Conservation (phyloP, 768 basidiomycete genomes). For the Phaffia tasmanica region DNA sequence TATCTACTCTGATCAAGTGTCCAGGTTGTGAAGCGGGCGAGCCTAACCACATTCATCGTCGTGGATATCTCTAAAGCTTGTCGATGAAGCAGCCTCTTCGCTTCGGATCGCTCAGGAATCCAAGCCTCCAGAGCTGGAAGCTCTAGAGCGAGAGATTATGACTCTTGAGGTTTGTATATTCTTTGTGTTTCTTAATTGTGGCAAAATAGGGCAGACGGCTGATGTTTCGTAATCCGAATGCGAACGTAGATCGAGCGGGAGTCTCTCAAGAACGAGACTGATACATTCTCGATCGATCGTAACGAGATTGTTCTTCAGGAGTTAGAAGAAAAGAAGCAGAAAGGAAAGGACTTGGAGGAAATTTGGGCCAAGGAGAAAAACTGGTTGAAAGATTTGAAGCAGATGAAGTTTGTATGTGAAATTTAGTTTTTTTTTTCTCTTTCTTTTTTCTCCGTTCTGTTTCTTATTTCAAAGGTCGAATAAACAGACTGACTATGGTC, state of each 20-base stretch:
- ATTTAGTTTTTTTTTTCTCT: background rate
- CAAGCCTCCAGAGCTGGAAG: constrained; percentile 74
- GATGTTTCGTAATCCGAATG: background rate
- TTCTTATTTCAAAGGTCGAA: background rate
- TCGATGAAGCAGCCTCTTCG: constrained; percentile 84
- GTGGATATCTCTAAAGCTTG: constrained; percentile 38
- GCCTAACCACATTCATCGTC: background rate
- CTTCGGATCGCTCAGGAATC: constrained; percentile 78
- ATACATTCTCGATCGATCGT: constrained; percentile 70
- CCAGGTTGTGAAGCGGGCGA: constrained; percentile 42
- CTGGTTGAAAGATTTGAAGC: constrained; percentile 36
- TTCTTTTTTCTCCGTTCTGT: background rate
- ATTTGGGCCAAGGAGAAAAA: constrained; percentile 53
- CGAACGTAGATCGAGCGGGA: constrained; percentile 59
- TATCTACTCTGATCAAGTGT: background rate
- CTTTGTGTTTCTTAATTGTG: background rate
- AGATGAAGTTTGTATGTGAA: constrained; percentile 32
- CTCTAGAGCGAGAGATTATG: constrained; percentile 67
- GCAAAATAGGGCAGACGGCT: constrained; percentile 1
- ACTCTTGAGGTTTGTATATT: constrained; percentile 49
- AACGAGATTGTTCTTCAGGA: constrained; percentile 55
- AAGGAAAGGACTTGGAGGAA: constrained; percentile 51
- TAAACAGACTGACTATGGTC: background rate
- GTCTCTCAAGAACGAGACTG: constrained; percentile 75
- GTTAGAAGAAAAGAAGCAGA: constrained; percentile 50